phyloP scores from a whole-genome alignment of 2,329 filamentous ascomycete genomes.

The Myriosclerotinia scirpicola region DNA sequence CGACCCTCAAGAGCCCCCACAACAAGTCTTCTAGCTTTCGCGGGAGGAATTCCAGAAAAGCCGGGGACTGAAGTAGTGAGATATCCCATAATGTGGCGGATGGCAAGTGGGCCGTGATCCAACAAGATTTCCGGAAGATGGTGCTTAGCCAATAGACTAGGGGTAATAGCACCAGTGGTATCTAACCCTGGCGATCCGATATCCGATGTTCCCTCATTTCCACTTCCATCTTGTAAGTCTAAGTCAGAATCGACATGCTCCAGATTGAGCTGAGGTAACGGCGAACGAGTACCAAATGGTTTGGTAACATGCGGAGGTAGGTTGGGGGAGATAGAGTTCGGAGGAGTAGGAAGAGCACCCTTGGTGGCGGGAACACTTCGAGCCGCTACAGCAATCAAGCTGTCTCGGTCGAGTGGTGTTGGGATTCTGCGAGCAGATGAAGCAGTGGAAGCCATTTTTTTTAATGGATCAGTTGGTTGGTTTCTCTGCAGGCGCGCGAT shows the following conservation, averaged over 20 bases:
- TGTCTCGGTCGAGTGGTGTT: slow-evolving; percentile 62
- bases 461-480: slow-evolving; percentile 33
- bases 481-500: slow-evolving; percentile 41
- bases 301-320: slow-evolving; percentile 79
- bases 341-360: slow-evolving; percentile 78
- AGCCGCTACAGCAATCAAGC: slow-evolving; percentile 71
- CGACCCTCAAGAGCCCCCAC: slow-evolving; percentile 89
- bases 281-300: slow-evolving; percentile 51
- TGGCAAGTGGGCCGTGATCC: slow-evolving; percentile 85
- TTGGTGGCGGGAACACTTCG: slow-evolving; percentile 56
- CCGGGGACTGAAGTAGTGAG: slow-evolving; percentile 90
- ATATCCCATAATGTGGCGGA: slow-evolving; percentile 93
- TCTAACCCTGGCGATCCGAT: slow-evolving; percentile 53
- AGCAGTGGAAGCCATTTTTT: slow-evolving; percentile 64
- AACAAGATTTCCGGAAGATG: slow-evolving; percentile 90
- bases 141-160: slow-evolving; percentile 80
- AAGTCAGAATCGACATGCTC: slow-evolving; percentile 80
- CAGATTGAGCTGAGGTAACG: slow-evolving; percentile 45
- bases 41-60: slow-evolving; percentile 83
- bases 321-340: slow-evolving; percentile 90
- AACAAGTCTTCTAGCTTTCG: slow-evolving; percentile 86
- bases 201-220: slow-evolving; percentile 32
- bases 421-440: slow-evolving; percentile 64
- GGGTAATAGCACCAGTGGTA: slow-evolving; percentile 78
- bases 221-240: slow-evolving; percentile 66